Evolutionary conservation across 345 rosid species (phyloP), one percentile per base, ranked within the genome.

Genomic region (Hibiscus trionum): DNA sequence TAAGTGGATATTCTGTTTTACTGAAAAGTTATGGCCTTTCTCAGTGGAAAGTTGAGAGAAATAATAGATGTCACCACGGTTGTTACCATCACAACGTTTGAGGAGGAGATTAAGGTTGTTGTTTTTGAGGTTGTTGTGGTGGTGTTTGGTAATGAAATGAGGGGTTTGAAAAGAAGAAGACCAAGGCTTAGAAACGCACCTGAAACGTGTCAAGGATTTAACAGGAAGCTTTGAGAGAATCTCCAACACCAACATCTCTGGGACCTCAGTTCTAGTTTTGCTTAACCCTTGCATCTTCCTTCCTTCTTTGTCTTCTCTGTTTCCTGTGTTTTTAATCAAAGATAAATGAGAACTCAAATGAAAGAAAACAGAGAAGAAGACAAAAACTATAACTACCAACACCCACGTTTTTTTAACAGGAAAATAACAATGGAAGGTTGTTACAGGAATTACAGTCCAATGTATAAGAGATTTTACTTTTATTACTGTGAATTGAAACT

Each of bases 141-240:
- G 62, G 26, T 58, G 62, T 11, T 58, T 58, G 31, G 33, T 11
- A 58, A 58, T 58, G 62, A 58, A 58, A 4, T 58, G 62, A 58
- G 31, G 62, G 33, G 62, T 58, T 58, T 26, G n/a, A 58, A 58
- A 58, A 58, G 33, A 58, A 3, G 62, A 58, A 24, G 33, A 11
- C 62, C 62, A 58, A 24, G 62, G 1, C 62, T 58, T 58, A 58
- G 35, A 24, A 26, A 58, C 33, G 62, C 62, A 58, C 62, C 62
- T 59, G 68, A 72, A 72, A 56, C 75, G 66, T 11, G 9, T n/a
- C 4, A 72, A 35, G 16, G 74, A 72, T 0, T 58, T 58, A 58
- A 58, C 62, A 4, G 16, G 62, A 58, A 58, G 62, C 7, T 58
- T 58, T 24, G 62, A 58, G 16, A 58, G 62, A 26, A 58, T 58